phyloP scores from a whole-genome alignment of 495 filamentous ascomycete species.

The Hyaloscypha hepaticicola region DNA sequence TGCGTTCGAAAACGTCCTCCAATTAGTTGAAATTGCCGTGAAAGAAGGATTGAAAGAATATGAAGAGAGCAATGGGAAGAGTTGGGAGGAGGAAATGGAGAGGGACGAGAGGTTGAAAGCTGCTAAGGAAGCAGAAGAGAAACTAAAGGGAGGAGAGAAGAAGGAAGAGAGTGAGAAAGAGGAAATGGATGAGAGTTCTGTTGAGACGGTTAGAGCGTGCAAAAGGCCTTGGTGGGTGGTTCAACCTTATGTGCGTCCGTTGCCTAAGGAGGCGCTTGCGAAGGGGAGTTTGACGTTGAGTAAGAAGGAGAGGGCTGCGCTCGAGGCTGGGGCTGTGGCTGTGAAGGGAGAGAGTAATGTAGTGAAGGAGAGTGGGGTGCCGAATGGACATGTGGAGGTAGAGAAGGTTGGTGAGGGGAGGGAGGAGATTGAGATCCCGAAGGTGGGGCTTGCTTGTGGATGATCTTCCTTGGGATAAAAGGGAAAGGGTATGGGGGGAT shows the following conservation, averaged over 20 bases:
- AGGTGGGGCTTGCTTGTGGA: slow-evolving; percentile 45
- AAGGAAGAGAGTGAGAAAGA: slow-evolving; percentile 13
- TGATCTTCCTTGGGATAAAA: slow-evolving; percentile 13
- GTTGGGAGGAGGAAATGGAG: slow-evolving; percentile 53
- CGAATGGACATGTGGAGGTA: slow-evolving; percentile 11
- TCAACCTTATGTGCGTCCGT: slow-evolving; percentile 83
- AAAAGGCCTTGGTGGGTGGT: slow-evolving; percentile 88
- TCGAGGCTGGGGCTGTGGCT: slow-evolving; percentile 30
- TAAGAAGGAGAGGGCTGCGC: slow-evolving; percentile 47
- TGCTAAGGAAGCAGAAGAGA: slow-evolving; percentile 8
- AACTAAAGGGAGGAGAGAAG: slow-evolving; percentile 15
- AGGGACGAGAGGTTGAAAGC: slow-evolving; percentile 36
- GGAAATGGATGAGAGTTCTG: slow-evolving; percentile 53
- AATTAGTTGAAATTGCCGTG: slow-evolving; percentile 65
- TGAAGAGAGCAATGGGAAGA: slow-evolving; percentile 49
- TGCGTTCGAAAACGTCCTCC: slow-evolving; percentile 69
- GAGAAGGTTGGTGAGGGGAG: neutral
- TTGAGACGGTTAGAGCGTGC: slow-evolving; percentile 65
- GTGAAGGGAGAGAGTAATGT: neutral
- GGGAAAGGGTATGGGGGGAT: neutral
- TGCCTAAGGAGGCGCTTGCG: slow-evolving; percentile 84
- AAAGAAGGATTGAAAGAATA: slow-evolving; percentile 74
- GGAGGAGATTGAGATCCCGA: slow-evolving; percentile 36
- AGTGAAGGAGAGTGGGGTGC: neutral
- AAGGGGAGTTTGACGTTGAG: slow-evolving; percentile 73